Conservation (phyloP, 2,329 filamentous ascomycete species). For the Cercospora nicotianae region DNA sequence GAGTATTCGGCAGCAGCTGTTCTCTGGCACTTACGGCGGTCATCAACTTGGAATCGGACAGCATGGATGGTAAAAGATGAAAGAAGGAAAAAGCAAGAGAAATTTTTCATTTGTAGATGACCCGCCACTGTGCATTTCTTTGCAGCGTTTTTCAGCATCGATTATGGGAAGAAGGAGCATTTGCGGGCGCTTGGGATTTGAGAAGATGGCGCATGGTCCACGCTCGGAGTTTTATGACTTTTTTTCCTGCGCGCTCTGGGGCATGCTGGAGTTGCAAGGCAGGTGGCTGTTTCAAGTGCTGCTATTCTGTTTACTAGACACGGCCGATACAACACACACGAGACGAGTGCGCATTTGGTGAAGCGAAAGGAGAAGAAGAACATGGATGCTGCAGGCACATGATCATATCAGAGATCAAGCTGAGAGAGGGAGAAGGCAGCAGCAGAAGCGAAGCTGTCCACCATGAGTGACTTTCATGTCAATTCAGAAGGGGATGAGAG, state of each 20-base stretch:
- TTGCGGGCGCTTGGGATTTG: neutral
- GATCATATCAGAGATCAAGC: neutral
- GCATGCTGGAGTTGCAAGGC: neutral
- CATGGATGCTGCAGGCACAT: neutral
- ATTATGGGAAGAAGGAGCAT: neutral
- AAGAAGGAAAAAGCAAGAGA: neutral
- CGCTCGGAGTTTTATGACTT: neutral
- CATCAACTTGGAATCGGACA: conserved; percentile 57
- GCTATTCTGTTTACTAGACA: neutral
- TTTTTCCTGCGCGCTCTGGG: neutral
- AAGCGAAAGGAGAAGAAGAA: neutral
- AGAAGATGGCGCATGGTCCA: neutral
- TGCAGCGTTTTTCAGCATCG: neutral
- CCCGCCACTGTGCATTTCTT: neutral
- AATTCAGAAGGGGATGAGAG: neutral
- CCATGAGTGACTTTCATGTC: neutral
- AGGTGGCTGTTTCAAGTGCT: neutral
- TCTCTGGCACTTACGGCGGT: conserved; percentile 42
- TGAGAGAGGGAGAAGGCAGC: neutral
- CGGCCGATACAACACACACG: neutral
- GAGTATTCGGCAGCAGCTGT: conserved; percentile 52
- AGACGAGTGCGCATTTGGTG: neutral
- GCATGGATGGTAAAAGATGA: conserved; percentile 14
- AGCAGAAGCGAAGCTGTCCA: neutral
- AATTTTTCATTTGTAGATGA: neutral